Evolutionary conservation across 2,329 filamentous ascomycete species (phyloP).

Genomic region (Sordariomycetes sp.): DNA sequence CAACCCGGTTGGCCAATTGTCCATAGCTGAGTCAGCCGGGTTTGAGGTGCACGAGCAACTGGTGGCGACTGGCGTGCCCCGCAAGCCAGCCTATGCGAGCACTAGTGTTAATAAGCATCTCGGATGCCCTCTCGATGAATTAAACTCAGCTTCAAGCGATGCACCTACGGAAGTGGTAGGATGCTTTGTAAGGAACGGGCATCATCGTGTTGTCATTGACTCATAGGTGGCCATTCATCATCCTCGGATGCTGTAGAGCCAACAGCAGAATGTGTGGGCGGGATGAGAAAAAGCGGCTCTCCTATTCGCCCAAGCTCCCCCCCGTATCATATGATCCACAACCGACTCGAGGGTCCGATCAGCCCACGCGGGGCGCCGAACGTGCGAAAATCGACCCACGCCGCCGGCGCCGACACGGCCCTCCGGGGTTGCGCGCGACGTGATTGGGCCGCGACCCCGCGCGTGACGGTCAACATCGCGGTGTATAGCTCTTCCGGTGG

Average conservation of each 20-base stretch:
- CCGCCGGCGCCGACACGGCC: not conserved
- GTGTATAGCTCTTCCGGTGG: not conserved
- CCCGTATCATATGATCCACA: constrained; percentile 2
- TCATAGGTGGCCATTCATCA: not conserved
- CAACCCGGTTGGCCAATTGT: not conserved
- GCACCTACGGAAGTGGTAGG: not conserved
- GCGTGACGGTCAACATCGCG: not conserved
- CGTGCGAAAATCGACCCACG: constrained; percentile 1
- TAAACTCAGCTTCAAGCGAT: not conserved
- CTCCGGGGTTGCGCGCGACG: not conserved
- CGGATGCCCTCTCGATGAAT: not conserved
- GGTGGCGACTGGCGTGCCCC: too few relatives aligned
- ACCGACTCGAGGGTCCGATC: not conserved
- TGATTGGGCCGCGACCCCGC: not conserved
- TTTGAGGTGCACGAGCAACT: too few relatives aligned
- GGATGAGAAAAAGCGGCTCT: not conserved
- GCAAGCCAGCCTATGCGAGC: too few relatives aligned
- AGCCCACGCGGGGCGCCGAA: not conserved
- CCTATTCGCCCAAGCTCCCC: not conserved
- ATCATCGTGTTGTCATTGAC: not conserved
- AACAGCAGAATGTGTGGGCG: not conserved
- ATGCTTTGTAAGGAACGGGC: not conserved
- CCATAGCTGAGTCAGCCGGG: not conserved
- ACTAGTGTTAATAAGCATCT: not conserved
- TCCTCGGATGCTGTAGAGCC: not conserved